Conservation (phyloP, 2,329 filamentous ascomycete genomes). For the Monilinia fructicola region DNA sequence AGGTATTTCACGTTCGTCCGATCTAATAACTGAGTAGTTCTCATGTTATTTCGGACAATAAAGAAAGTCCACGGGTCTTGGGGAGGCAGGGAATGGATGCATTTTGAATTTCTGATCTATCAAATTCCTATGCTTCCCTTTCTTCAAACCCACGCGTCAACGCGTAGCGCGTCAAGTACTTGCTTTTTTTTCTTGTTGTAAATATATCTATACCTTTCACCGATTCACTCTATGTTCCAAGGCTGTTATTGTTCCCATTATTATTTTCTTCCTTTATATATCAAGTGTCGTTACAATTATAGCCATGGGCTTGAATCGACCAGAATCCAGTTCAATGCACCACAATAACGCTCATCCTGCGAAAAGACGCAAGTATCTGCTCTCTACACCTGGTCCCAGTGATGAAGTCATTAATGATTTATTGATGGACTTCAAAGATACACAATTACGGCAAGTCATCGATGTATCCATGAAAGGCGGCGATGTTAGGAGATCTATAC, state of each 20-base stretch:
- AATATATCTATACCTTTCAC: background rate
- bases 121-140: background rate
- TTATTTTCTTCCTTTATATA: background rate
- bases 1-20: background rate
- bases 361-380: background rate
- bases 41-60: background rate
- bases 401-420: background rate
- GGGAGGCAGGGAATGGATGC: background rate
- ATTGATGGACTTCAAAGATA: constrained; percentile 1
- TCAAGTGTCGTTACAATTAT: background rate
- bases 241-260: background rate
- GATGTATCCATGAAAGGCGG: constrained; percentile 1
- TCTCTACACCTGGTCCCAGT: background rate
- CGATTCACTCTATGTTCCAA: background rate
- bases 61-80: background rate
- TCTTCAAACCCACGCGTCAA: background rate
- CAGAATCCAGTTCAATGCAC: background rate
- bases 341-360: background rate
- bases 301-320: background rate
- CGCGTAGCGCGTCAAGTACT: constrained; percentile 1
- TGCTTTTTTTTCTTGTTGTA: background rate
- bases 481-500: constrained; percentile 6
- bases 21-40: background rate
- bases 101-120: constrained; percentile 12
- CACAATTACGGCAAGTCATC: constrained; percentile 13